phyloP scores from a whole-genome alignment of 805 yeast genomes.

The Groenewaldozyma salmanticensis region DNA sequence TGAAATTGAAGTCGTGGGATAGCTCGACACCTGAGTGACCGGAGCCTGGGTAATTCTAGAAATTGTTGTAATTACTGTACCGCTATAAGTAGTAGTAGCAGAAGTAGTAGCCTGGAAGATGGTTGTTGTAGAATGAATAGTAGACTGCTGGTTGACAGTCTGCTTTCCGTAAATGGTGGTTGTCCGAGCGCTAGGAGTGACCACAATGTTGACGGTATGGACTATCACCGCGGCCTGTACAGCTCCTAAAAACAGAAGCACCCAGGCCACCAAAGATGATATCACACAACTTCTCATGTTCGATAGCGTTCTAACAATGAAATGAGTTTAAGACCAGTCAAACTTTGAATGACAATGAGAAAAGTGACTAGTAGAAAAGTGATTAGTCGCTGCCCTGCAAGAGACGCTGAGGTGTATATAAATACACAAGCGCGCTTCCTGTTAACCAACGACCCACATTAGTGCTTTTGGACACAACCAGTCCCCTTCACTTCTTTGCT shows the following conservation, averaged over 20 bases:
- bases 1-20: slow-evolving; percentile 23
- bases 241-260: background rate
- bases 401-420: no score
- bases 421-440: no score
- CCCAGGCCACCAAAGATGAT: background rate
- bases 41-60: slow-evolving; percentile 25
- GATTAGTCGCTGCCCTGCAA: no score
- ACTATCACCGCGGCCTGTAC: slow-evolving; percentile 4
- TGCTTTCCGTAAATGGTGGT: slow-evolving; percentile 10
- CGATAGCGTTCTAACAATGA: no score
- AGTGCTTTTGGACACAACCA: no score
- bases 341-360: no score
- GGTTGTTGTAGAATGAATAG: slow-evolving; percentile 21
- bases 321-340: no score
- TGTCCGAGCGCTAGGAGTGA: slow-evolving; percentile 11
- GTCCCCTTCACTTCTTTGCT: no score
- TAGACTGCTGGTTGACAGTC: slow-evolving; percentile 13
- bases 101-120: slow-evolving; percentile 23
- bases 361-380: no score
- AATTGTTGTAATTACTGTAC: slow-evolving; percentile 24
- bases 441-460: no score
- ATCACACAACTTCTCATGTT: no score
- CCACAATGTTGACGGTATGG: slow-evolving; percentile 8
- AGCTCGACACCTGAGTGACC: slow-evolving; percentile 23
- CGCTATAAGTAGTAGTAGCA: slow-evolving; percentile 26